Base-by-base conservation (phyloP, 2,329 filamentous ascomycete genomes). In the Ophiocordyceps camponoti-saundersi region DNA sequence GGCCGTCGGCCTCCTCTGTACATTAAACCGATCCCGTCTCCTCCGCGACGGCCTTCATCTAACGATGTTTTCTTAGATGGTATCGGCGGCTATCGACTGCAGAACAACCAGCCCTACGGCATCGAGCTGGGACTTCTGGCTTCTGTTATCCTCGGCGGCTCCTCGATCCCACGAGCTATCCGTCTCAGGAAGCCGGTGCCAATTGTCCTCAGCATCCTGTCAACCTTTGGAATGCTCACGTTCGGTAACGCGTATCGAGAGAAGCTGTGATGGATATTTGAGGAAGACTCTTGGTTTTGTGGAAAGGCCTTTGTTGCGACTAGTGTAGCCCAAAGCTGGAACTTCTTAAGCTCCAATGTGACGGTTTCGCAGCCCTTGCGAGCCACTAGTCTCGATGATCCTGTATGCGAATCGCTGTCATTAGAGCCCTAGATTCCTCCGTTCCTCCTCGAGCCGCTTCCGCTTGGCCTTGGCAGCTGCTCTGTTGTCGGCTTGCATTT, bases 51-150 rank as follows among this genome's bases (percentile, higher is more conserved):
- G 16, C 16, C 15, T 39, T 21, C 26, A 29, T n/a, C 23, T 41
- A 32, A 18, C 22, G 15, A n/a, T 15, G n/a, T 23, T 48, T 20
- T 42, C 20, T 3, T 51, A 78, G 75, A 98, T 65, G 80, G 79
- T 22, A 70, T 95, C 42, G 86, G 87, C 52, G 89, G 83, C 53
- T 80, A 85, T 59, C 84, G 89, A 49, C 80, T 95, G 52, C 80
- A 82, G 56, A 80, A 79, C 56, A 70, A 74, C 50, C 75, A 87
- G 61, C 62, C 84, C 3, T 95, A 92, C 62, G 92, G 90, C 51
- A 68, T 93, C 54, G 92, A 96, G 65, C 70, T 95, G 42, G 85
- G 83, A n/a, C 73, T 98, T 11, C 71, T 95, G 42, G 92, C 92
- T 5, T 94, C 86, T 1, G 57, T 87, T n/a, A 68, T 96, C 23